Base-by-base conservation (phyloP, 805 yeast species). In the Aciculoconidium aculeatum region DNA sequence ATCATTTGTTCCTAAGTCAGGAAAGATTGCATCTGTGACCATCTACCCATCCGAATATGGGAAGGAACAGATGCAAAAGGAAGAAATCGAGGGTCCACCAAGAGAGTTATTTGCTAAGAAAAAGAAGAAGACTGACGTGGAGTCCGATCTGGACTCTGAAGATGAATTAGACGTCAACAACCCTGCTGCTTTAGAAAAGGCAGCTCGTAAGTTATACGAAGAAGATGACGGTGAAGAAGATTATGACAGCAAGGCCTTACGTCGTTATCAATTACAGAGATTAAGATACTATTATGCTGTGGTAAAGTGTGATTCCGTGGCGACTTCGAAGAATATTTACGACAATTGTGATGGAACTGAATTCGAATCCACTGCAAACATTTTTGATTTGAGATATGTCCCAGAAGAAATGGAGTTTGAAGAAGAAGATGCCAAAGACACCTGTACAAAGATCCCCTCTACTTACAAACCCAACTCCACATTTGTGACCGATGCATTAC, bases 401-500 rank as follows among this genome's bases (percentile, higher is more conserved):
- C 97, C 98, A 2, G 95, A 85, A 27, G 96, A 77, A 15, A 86
- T 87, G 86, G 79, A 73, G 2, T 92, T 92, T 54, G 66, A 55
- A 17, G 87, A 79, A 8, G 83, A 76, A 32, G 75, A 73, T 34
- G 79, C 94, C 23, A 71, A 75, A 42, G 97, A 92, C 45, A 50
- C 53, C 17, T 85, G 96, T 58, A 58, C 62, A 13, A 72, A 73
- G 38, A 61, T 87, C 6, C 95, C 97, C 5, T 58, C 76, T 2
- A 73, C 72, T 27, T 92, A 92, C 56, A 78, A 75, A 42, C 98
- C 98, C 11, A 66, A 66, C 31, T 48, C 65, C 2, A 65, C 70
- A 7, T 92, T 92, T 55, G 83, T 84, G 17, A 92, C 98, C 3
- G 96, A 85, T 58, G 98, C 98, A 0, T 67, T 92, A 36, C 96